Percentiles rank a stretch among this genome's conserved stretches.
Evolutionary conservation across 768 basidiomycete species (phyloP).

Genomic region (Lentinula lateritia): DNA sequence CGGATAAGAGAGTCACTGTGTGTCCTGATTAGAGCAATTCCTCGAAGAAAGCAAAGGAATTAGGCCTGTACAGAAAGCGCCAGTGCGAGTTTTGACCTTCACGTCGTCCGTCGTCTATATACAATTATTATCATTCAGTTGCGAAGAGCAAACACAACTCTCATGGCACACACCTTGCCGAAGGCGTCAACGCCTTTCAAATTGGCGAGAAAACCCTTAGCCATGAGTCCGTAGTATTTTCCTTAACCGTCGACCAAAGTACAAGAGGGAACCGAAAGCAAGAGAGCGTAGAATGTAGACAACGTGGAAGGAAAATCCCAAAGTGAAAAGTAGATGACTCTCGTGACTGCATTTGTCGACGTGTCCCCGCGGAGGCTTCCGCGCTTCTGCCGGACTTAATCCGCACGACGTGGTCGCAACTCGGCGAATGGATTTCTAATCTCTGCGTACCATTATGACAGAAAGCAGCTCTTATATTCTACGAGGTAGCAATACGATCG

Average conservation of each 20-base stretch:
- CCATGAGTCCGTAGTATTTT: conserved; percentile 43
- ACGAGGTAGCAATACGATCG: conserved; percentile 51
- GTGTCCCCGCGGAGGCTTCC: conserved; percentile 11
- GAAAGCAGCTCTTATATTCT: conserved; percentile 2
- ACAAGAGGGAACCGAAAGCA: conserved; percentile 23
- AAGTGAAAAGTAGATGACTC: conserved; percentile 12
- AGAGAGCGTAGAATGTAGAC: conserved; percentile 16
- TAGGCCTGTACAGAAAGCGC: conserved; percentile 69
- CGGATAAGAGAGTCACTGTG: conserved; percentile 86
- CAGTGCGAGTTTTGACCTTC: conserved; percentile 96
- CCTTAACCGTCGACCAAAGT: conserved; percentile 16
- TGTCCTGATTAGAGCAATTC: not conserved
- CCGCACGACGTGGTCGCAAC: not conserved
- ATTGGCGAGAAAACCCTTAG: conserved; percentile 68
- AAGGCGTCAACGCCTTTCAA: conserved; percentile 97
- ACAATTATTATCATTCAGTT: not conserved
- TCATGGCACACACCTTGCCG: conserved; percentile 74
- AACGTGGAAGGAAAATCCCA: conserved; percentile 16
- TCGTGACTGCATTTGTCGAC: conserved; percentile 14
- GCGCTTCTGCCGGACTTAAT: not conserved
- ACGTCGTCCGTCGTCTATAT: conserved; percentile 96
- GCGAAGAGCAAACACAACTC: not conserved
- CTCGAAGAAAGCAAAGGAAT: not conserved
- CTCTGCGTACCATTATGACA: too few species aligned
- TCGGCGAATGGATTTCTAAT: not conserved